phyloP scores from a whole-genome alignment of 768 basidiomycete species.

The Auriscalpium vulgare region DNA sequence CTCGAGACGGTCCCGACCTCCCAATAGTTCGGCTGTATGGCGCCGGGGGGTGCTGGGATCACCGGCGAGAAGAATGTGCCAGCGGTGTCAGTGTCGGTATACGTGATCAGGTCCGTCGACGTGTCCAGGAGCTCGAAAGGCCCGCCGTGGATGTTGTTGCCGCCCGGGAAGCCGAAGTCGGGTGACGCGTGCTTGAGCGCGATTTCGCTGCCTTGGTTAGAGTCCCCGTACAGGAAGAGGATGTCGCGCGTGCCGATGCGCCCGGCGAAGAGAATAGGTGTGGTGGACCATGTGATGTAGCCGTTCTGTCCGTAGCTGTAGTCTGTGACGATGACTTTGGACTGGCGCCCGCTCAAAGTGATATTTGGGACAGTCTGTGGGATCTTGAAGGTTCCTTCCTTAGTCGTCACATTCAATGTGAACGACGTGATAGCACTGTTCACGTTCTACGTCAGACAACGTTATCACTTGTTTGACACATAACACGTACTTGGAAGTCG shows the following conservation, averaged over 20 bases:
- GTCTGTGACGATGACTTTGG: constrained; percentile 65
- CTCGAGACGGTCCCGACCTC: constrained; percentile 64
- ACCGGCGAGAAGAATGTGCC: constrained; percentile 73
- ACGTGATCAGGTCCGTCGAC: constrained; percentile 57
- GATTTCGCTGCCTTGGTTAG: constrained; percentile 26
- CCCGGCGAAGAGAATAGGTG: constrained; percentile 61
- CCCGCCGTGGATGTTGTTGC: constrained; percentile 35
- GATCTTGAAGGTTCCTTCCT: constrained; percentile 42
- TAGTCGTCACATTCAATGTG: constrained; percentile 51
- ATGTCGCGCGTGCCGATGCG: constrained; percentile 34
- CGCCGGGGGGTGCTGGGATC: constrained; percentile 33
- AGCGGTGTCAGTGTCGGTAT: constrained; percentile 56
- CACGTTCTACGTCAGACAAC: neutral
- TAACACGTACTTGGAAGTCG: constrained; percentile 47
- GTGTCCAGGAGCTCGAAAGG: constrained; percentile 62
- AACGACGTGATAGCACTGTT: constrained; percentile 43
- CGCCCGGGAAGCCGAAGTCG: constrained; percentile 44
- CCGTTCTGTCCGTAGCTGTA: constrained; percentile 60
- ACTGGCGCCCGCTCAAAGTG: constrained; percentile 60
- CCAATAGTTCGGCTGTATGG: constrained; percentile 57
- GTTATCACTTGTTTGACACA: neutral
- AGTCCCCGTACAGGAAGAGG: constrained; percentile 32
- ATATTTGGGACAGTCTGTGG: constrained; percentile 48
- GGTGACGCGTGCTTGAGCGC: constrained; percentile 16
- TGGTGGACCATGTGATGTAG: constrained; percentile 60